Conservation (phyloP, 2,329 filamentous ascomycete species). For the Cucurbitaria berberidis region DNA sequence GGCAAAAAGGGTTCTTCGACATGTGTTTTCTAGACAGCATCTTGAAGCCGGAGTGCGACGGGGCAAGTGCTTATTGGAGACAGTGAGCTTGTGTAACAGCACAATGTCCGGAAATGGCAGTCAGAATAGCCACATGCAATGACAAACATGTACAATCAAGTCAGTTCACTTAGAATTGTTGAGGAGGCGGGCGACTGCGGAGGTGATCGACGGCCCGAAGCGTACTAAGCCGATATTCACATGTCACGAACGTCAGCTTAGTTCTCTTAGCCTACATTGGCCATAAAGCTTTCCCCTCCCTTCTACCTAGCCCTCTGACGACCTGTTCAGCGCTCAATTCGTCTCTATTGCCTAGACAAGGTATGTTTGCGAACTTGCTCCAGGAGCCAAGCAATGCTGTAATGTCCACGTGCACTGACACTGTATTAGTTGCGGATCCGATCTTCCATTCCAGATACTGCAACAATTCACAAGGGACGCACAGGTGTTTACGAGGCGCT, state of each 20-base stretch:
- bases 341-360: constrained; percentile 28
- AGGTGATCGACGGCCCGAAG: constrained; percentile 20
- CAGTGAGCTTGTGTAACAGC: constrained; percentile 19
- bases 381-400: constrained; percentile 21
- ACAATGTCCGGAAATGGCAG: constrained; percentile 16
- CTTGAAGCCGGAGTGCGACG: constrained; percentile 18
- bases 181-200: constrained; percentile 19
- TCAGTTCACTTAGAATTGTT: constrained; percentile 14
- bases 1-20: constrained; percentile 29
- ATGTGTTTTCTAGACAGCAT: constrained; percentile 23
- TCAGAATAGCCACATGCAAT: constrained; percentile 31
- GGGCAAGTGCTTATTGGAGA: constrained; percentile 20
- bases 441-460: constrained; percentile 30
- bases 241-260: constrained; percentile 14
- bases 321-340: constrained; percentile 12
- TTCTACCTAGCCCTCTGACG: neutral
- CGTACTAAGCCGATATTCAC: constrained; percentile 33
- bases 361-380: constrained; percentile 28
- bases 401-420: constrained; percentile 34
- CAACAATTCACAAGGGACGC: constrained; percentile 24
- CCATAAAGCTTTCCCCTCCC: constrained; percentile 12
- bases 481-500: constrained; percentile 10
- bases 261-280: constrained; percentile 9
- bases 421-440: constrained; percentile 18
- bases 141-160: constrained; percentile 22